phyloP scores from a whole-genome alignment of 116 monocot species.

The Trichopus zeylanicus region DNA sequence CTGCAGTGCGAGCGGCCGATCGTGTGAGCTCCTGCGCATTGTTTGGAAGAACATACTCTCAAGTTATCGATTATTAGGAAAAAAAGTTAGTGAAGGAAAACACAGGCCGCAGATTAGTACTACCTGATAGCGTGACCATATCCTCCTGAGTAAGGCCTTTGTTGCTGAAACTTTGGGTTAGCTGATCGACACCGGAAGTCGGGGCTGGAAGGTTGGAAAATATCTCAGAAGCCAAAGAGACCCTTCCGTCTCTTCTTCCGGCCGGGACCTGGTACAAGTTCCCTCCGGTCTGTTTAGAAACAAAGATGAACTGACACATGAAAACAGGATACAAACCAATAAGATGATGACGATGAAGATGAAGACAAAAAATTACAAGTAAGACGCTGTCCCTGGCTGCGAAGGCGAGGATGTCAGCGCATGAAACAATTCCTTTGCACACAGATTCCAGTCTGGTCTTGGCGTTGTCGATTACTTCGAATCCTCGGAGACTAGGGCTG shows the following conservation, averaged over 20 bases:
- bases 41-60: not conserved
- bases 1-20: conserved; percentile 31
- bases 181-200: conserved; percentile 9
- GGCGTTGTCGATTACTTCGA: conserved; percentile 50
- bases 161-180: conserved; percentile 34
- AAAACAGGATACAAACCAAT: not conserved
- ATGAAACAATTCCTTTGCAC: conserved; percentile 54
- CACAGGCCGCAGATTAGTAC: too few relatives aligned
- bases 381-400: conserved; percentile 58
- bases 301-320: not conserved
- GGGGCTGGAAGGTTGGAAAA: conserved; percentile 45
- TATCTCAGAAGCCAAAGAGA: conserved; percentile 36
- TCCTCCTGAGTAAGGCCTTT: conserved; percentile 57
- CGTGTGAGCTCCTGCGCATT: conserved; percentile 31
- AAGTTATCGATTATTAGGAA: too few relatives aligned
- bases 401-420: conserved; percentile 74
- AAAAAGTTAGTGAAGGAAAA: too few relatives aligned
- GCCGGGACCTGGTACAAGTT: conserved; percentile 34
- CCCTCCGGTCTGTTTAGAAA: conserved; percentile 16
- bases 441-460: conserved; percentile 37
- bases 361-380: conserved; percentile 9
- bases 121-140: conserved; percentile 67
- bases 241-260: conserved; percentile 65
- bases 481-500: conserved; percentile 55
- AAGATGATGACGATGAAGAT: not conserved